Base-by-base conservation (phyloP, 2,329 filamentous ascomycete genomes). In the Colletotrichum australisinense region DNA sequence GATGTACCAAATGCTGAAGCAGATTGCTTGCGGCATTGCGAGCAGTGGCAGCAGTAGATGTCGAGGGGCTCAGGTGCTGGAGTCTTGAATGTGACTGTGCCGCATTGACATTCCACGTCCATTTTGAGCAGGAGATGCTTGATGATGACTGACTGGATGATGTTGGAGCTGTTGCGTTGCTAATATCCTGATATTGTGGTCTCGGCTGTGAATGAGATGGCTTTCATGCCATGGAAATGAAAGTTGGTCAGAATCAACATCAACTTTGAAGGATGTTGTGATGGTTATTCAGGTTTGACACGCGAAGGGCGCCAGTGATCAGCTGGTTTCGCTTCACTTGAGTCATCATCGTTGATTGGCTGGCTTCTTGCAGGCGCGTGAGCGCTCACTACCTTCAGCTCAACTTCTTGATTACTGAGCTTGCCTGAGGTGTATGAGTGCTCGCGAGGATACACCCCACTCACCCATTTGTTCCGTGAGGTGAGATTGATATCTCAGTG, bases 31-130 rank as follows among this genome's bases (percentile, higher is more conserved):
- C 82, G 85, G 74, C 86, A 87, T 66, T 86, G 81, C 62, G 81
- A 79, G 76, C 86, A 87, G 78, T 87, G 86, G 76, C 86, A 88
- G 78, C 84, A 81, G 76, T 82, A 85, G 24, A 86, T 76, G 7
- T 78, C 79, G 28, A 82, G 67, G 5, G 84, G 83, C 24, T 81
- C 64, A 1, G 80, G 78, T 7, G 76, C 77, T 1, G 83, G 81
- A 5, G 83, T 81, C 38, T 76, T 78, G 74, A 86, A 81, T 19
- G 78, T 69, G 38, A 86, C 75, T n/a, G 76, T 67, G 64, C 81
- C 82, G 78, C 85, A 86, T 67, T 86, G 85, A 72, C 85, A 86
- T 56, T 67, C 59, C 38, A 82, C 71, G n/a, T 76, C 19, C 75
- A 76, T 76, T 4, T 14, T 32, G 32, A 14, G 4, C 12, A 0